Evolutionary conservation across 108 stramenopile genomes (phyloP), one percentile per base, ranked within the genome.

Genomic region (Fistulifera solaris): DNA sequence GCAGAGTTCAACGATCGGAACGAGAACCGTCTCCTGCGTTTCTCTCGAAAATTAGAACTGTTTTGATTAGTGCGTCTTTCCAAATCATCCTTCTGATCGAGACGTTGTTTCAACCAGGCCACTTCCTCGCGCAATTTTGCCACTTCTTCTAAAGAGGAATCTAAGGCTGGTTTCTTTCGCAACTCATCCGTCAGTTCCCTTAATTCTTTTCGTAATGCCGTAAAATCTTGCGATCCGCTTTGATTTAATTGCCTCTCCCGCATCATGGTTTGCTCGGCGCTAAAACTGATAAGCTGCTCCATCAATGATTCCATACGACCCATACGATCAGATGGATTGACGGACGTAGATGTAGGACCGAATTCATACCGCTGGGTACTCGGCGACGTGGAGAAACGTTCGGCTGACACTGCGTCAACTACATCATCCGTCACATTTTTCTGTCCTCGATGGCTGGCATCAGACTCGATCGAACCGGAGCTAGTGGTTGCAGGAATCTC

Each of bases 251-350:
- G 44, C 11, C 44, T 3, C 16, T 17, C 16, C 16, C 19, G 27
- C 45, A 0, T 58, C 48, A 22, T 38, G 8, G 14, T 40, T 24
- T 35, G 46, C 35, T 50, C 40, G 5, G 60, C 54, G 50, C 69
- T 75, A 39, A 75, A 58, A 23, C 62, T 43, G 4, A 70, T 44
- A 19, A 75, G 44, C 28, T 66, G 74, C 40, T 75, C 74, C 65
- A 75, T 62, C 1, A 75, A 40, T 13, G 41, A 45, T 52, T 75
- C 74, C 61, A 75, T 59, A 38, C 68, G 58, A 26, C 61, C 61
- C 1, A 75, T 55, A 19, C 65, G 48, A 10, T 27, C 31, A 10
- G 22, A 5, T 4, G 50, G 7, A 51, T 51, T 6, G 19, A 2
- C 19, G 7, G 50, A n/a, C 2, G 12, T 5, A 51, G 10, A 12